Evolutionary conservation across 2,329 filamentous ascomycete species (phyloP).

Genomic region (Hymenoscyphus albidus): DNA sequence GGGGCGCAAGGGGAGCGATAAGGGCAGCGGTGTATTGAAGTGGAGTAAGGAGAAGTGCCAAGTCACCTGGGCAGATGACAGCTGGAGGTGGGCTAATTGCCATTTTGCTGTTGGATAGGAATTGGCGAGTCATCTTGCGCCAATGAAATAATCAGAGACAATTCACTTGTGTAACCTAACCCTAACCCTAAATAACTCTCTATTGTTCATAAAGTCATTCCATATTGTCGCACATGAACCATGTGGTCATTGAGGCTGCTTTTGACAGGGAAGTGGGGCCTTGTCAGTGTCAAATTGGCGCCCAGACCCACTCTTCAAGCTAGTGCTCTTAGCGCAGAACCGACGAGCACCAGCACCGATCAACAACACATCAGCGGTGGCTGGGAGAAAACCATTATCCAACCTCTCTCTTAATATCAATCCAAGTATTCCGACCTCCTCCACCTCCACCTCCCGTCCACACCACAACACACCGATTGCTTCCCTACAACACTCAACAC

Average conservation of each 20-base stretch:
- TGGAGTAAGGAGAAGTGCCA: background rate
- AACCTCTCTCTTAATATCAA: conserved; percentile 3
- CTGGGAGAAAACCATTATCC: conserved; percentile 4
- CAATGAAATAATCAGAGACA: too few species aligned
- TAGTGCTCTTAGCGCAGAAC: background rate
- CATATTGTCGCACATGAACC: background rate
- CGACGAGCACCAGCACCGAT: background rate
- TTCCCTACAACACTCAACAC: background rate
- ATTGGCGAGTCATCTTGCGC: too few species aligned
- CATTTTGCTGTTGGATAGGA: too few species aligned
- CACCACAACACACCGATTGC: background rate
- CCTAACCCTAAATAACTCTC: background rate
- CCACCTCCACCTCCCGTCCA: background rate
- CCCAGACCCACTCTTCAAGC: background rate
- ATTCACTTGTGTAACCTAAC: background rate
- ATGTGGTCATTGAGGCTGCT: background rate
- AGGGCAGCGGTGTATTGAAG: background rate
- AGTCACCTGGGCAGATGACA: too few species aligned
- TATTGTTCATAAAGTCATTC: background rate
- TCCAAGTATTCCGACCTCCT: background rate
- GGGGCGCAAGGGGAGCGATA: background rate
- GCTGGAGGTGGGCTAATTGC: too few species aligned
- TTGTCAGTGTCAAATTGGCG: background rate
- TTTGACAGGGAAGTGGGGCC: background rate
- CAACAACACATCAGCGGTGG: conserved; percentile 3